Base-by-base conservation (phyloP, 352 stramenopile genomes). In the Peronospora destructor region DNA sequence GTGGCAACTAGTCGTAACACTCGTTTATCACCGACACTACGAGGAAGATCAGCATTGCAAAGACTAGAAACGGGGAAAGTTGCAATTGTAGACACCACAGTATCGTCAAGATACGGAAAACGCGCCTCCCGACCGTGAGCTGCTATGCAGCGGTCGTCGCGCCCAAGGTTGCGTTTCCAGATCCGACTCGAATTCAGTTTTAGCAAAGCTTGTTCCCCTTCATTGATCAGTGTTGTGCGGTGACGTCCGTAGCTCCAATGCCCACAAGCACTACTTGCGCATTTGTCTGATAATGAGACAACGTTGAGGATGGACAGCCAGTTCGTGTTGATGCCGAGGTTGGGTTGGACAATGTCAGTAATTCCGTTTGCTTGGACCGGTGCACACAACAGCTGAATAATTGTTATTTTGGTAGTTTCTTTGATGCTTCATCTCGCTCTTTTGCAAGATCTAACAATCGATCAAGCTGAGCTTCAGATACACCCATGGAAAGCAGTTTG, bases 231-330 rank as follows among this genome's bases (percentile, higher is more conserved):
- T 16, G 90, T 87, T 10, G 85, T 95, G 25, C 86, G 71, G 59
- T 98, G 96, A 32, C 95, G 77, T 33, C 89, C 88, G 66, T 99
- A 99, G 95, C 95, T 12, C 95, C 95, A 52, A 97, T 92, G 6
- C 93, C 93, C 28, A 93, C 83, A 11, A 98, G 61, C 36, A 98
- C 55, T 7, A 97, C 80, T 13, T 76, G 63, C 2, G 71, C 75
- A 25, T 19, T 46, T 4, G 76, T 86, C 13, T 56, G 61, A 49
- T 84, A 84, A 7, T 29, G n/a, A 35, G 9, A 25, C 3, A 30
- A 14, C n/a, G 30, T 11, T 5, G 36, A 34, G 13, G 13, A 14
- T 30, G 29, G 14, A 38, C 23, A n/a, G 11, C 4, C 8, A 26
- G 12, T 28, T 33, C 2, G n/a, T 32, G 41, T 12, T 14, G 17